Base-by-base conservation (phyloP, 768 basidiomycete genomes). In the Glaciozyma antarctica region DNA sequence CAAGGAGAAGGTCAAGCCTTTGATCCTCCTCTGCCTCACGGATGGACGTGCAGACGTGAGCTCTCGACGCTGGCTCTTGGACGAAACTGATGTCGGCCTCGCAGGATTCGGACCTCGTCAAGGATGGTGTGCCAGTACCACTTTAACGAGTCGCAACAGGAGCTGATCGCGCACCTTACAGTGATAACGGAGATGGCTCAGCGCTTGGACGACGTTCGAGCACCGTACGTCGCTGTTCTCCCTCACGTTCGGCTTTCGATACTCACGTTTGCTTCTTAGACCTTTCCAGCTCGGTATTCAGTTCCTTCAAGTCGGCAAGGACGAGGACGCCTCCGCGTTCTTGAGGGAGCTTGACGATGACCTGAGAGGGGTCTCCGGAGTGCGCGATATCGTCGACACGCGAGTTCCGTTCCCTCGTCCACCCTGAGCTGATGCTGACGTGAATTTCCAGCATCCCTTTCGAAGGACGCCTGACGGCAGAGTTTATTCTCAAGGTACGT, bases 231-330 rank as follows among this genome's bases (percentile, higher is more conserved):
- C 26, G 21, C 52, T 6, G 12, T 17, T 8, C 22, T 15, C 8
- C 7, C 49, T 24, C 12, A 26, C 34, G 19, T 30, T 4, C 7
- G 22, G 1, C 10, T 13, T 3, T 10, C 21, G 17, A 24, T 19
- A 21, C 45, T 12, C 22, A 45, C 32, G 26, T 28, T 17, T 17
- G 21, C 24, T 48, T 22, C 41, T 15, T 51, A 63, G 55, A 7
- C 65, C 64, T 53, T 57, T 64, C 65, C 72, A 73, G 60, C 64
- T 73, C 24, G 72, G 72, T 19, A 26, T 73, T 1, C 68, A 70
- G 64, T 69, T 73, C 55, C 44, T 73, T 19, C 72, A 73, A 57
- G 52, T 73, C 24, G 72, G 72, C 24, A 32, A 49, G 54, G 71
- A 73, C 51, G 48, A 65, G 24, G 64, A 66, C 15, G 72, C 72